Base-by-base conservation (phyloP, 2,329 filamentous ascomycete species). In the Nemania sp. region DNA sequence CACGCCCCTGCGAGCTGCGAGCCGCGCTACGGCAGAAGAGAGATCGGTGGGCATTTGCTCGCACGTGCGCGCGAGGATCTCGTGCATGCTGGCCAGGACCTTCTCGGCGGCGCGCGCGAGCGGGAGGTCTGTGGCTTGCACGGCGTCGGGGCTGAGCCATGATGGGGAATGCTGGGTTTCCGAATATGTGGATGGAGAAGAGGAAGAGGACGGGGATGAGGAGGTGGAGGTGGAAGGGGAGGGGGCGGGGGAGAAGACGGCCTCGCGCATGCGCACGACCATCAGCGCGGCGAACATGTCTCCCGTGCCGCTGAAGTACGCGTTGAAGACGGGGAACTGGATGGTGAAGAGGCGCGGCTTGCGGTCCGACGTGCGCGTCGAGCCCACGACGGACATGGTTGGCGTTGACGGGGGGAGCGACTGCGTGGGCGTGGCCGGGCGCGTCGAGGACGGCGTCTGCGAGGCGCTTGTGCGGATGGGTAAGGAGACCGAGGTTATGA, bases 251-350 rank as follows among this genome's bases (percentile, higher is more conserved):
- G 23, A 49, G 3, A 46, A 28, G 45, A 90, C 88, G 22, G 90
- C 91, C 76, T 97, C 90, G 53, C 93, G 86, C 67, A 99, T 84
- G 24, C 93, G 86, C 34, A 90, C 90, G 1, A 96, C 85, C 68
- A 91, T 91, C 40, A 99, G 80, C 6, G 93, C 93, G 24, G 91
- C 93, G 68, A 99, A 97, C 93, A 99, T 97, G 75, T 99, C 94
- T 41, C 94, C 94, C 0, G 95, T 97, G 34, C 94, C 94, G 64
- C 89, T 91, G 74, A 97, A 99, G 78, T 94, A 96, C 73, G 91
- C 90, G 68, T 96, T 89, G 55, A 97, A 86, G 23, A 88, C 83
- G 0, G 93, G 91, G 52, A 97, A 90, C 51, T 89, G 84, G 66
- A 97, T 86, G 66, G 88, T 86, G 78, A 97, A 99, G 47, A 93